phyloP scores from a whole-genome alignment of 148 eudicot genomes.

The Simmondsia chinensis region DNA sequence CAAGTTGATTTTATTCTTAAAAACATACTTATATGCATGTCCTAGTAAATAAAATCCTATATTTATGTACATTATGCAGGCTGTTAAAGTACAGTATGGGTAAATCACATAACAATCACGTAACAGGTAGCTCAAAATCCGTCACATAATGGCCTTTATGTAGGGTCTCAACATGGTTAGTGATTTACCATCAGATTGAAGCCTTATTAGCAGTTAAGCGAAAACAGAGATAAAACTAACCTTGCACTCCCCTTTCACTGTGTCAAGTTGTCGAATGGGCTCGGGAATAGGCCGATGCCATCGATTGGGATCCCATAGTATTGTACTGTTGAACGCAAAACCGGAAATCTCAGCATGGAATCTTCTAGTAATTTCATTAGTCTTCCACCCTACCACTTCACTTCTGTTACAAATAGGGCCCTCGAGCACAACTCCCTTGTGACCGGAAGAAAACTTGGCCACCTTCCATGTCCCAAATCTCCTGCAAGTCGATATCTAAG shows the following conservation, averaged over 20 bases:
- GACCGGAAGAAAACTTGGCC: slow-evolving; percentile 30
- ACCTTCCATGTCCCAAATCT: slow-evolving; percentile 82
- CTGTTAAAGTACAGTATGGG: no score
- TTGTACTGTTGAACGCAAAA: slow-evolving; percentile 80
- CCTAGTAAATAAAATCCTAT: no score
- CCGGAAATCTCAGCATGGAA: slow-evolving; percentile 67
- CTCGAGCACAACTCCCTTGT: slow-evolving; percentile 17
- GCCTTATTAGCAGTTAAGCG: not conserved
- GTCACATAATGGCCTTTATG: no score
- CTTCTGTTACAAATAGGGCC: slow-evolving; percentile 78
- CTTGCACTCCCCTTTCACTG: slow-evolving; percentile 25
- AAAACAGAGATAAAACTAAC: slow-evolving; percentile 30
- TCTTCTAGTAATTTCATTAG: slow-evolving; percentile 35
- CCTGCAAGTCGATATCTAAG: slow-evolving; percentile 26
- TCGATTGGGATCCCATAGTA: slow-evolving; percentile 77
- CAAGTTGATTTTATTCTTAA: no score
- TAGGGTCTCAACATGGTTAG: not conserved
- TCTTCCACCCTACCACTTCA: slow-evolving; percentile 71
- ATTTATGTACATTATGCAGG: no score
- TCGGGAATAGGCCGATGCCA: slow-evolving; percentile 54
- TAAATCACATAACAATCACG: no score
- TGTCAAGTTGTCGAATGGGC: slow-evolving; percentile 56
- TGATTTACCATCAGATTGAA: not conserved
- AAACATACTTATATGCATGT: no score
- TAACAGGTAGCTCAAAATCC: no score